phyloP scores from a whole-genome alignment of 805 yeast species.

The Starmerella roubikii region DNA sequence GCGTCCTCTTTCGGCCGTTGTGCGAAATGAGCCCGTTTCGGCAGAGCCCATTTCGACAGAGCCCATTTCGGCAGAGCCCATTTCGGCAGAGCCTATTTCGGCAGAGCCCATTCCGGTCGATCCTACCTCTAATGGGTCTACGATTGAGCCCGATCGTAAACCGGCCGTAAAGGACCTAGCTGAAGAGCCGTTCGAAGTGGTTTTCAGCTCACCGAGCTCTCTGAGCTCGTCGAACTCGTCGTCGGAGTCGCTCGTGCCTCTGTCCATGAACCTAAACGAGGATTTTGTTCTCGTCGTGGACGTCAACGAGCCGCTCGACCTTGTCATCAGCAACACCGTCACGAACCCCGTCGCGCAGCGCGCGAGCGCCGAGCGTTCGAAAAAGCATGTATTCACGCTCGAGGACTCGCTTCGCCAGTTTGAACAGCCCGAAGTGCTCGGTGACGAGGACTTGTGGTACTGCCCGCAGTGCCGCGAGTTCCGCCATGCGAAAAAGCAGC shows the following conservation, averaged over 20 bases:
- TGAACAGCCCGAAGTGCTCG: conserved; percentile 68
- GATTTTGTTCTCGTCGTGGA: conserved; percentile 13
- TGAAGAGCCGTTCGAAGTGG: no score
- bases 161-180: no score
- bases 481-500: conserved; percentile 77
- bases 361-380: conserved; percentile 19
- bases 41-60: background rate
- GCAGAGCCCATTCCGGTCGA: background rate
- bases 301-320: conserved; percentile 2
- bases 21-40: background rate
- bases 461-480: conserved; percentile 85
- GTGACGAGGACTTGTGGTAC: conserved; percentile 85
- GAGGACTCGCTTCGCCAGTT: conserved; percentile 65
- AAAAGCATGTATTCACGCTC: conserved; percentile 35
- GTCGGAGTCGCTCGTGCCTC: background rate
- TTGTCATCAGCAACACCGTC: conserved; percentile 1
- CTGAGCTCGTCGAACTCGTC: background rate
- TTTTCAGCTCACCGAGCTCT: background rate
- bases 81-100: background rate
- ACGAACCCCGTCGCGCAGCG: conserved; percentile 13
- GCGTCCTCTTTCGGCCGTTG: background rate
- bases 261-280: background rate
- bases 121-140: background rate
- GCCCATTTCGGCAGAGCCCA: background rate
- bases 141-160: background rate